A percentile compares a stretch with the other conserved stretches of the same genome.
Evolutionary conservation across 768 basidiomycete species (phyloP).

Genomic region (Mycena filopes): DNA sequence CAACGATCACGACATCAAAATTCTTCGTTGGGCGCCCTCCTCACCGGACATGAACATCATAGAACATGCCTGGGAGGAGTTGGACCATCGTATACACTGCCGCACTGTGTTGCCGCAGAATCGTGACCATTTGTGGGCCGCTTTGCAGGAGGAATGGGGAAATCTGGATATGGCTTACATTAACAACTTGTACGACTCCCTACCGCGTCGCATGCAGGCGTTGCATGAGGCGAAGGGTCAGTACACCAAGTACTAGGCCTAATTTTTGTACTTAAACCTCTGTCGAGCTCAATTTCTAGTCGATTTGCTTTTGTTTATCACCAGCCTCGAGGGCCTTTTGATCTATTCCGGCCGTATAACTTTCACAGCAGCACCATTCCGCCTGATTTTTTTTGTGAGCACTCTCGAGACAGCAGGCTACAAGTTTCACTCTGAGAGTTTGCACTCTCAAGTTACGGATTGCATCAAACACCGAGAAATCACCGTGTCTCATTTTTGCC

Average conservation of each 20-base stretch:
- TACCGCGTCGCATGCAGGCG: slow-evolving; percentile 22
- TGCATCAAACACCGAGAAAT: too few relatives aligned
- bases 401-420: too few relatives aligned
- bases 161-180: slow-evolving; percentile 19
- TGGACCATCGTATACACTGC: background rate
- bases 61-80: slow-evolving; percentile 43
- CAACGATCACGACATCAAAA: slow-evolving; percentile 36
- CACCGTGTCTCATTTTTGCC: too few relatives aligned
- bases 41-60: slow-evolving; percentile 50
- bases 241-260: slow-evolving; percentile 23
- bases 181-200: slow-evolving; percentile 20
- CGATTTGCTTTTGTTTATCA: too few relatives aligned
- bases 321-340: too few relatives aligned
- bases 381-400: too few relatives aligned
- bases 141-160: slow-evolving; percentile 20
- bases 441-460: too few relatives aligned
- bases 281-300: too few relatives aligned
- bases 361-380: too few relatives aligned
- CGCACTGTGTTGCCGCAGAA: slow-evolving; percentile 32
- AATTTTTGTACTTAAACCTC: too few relatives aligned
- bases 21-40: slow-evolving; percentile 44
- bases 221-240: slow-evolving; percentile 17
- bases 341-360: too few relatives aligned
- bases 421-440: too few relatives aligned
- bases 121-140: slow-evolving; percentile 38